These are phyloP conservation scores for Truncatella angustata DNA, from an alignment of 2,329 filamentous ascomycete genomes.

Conservation along the genomic window DNA sequence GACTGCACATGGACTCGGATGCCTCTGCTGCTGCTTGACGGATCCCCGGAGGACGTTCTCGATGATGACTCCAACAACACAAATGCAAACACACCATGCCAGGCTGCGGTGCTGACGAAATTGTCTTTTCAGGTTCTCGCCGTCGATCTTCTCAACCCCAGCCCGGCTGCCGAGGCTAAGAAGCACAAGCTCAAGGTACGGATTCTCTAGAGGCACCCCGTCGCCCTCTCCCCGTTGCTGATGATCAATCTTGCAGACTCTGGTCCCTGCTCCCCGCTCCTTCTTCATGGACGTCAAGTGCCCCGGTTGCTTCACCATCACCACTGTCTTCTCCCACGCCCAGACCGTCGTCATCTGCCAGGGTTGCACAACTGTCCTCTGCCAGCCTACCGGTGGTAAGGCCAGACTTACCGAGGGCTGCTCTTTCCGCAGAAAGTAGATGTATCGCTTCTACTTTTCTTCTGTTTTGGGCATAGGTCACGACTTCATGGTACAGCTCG, in stretches of 20 bases:
- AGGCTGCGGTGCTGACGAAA: constrained; percentile 44
- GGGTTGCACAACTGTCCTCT: constrained; percentile 98
- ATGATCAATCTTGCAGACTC: constrained; percentile 55
- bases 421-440: constrained; percentile 99
- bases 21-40: constrained; percentile 6
- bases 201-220: constrained; percentile 12
- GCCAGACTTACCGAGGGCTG: constrained; percentile 98
- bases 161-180: constrained; percentile 94
- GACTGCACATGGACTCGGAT: not conserved
- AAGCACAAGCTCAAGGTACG: constrained; percentile 99
- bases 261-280: constrained; percentile 93
- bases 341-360: constrained; percentile 99
- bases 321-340: constrained; percentile 99
- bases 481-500: constrained; percentile 54
- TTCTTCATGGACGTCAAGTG: constrained; percentile 99
- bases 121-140: constrained; percentile 81
- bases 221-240: constrained; percentile 15
- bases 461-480: constrained; percentile 43
- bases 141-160: constrained; percentile 99
- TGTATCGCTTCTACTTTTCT: constrained; percentile 42
- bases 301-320: constrained; percentile 99
- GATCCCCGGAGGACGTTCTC: not conserved
- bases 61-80: too few relatives aligned
- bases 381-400: constrained; percentile 99
- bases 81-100: not conserved